A percentile compares a stretch with the other conserved stretches of the same genome.
Conservation (phyloP, 768 basidiomycete species). For the Mycena albidolilacea region DNA sequence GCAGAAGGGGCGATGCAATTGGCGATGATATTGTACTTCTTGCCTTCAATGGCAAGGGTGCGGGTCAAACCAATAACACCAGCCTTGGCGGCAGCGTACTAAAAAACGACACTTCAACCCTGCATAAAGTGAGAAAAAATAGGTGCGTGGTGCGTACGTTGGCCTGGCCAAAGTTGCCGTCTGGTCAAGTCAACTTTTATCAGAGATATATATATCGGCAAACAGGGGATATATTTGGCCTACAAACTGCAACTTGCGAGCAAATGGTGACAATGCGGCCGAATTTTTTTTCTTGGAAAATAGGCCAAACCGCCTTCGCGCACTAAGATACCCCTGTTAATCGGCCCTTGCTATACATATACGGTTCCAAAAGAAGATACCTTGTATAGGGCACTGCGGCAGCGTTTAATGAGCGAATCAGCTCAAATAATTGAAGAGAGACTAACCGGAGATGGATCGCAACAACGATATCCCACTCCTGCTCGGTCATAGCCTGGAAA, state of each 20-base stretch:
- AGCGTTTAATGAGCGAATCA: neutral
- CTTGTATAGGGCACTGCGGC: constrained; percentile 87
- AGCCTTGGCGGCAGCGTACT: constrained; percentile 95
- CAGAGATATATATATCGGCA: neutral
- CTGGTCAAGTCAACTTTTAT: constrained; percentile 53
- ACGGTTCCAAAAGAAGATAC: constrained; percentile 50
- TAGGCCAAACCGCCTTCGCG: constrained; percentile 94
- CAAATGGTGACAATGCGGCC: constrained; percentile 96
- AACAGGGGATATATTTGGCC: constrained; percentile 44
- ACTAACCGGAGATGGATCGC: constrained; percentile 83
- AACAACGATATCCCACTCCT: constrained; percentile 95
- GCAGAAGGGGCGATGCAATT: constrained; percentile 89
- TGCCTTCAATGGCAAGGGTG: constrained; percentile 92
- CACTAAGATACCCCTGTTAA: constrained; percentile 64
- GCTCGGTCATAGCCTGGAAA: constrained; percentile 89
- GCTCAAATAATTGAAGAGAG: constrained; percentile 2
- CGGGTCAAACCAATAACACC: constrained; percentile 93
- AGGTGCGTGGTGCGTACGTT: constrained; percentile 64
- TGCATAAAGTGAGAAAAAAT: constrained; percentile 7
- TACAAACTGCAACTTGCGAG: constrained; percentile 94
- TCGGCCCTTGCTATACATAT: neutral
- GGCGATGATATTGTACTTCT: constrained; percentile 90
- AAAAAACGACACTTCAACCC: constrained; percentile 14
- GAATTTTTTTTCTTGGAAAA: constrained; percentile 96
- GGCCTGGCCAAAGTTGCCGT: constrained; percentile 96